Conservation (phyloP, 805 yeast genomes). For the Wickerhamiella kurtzmanii region DNA sequence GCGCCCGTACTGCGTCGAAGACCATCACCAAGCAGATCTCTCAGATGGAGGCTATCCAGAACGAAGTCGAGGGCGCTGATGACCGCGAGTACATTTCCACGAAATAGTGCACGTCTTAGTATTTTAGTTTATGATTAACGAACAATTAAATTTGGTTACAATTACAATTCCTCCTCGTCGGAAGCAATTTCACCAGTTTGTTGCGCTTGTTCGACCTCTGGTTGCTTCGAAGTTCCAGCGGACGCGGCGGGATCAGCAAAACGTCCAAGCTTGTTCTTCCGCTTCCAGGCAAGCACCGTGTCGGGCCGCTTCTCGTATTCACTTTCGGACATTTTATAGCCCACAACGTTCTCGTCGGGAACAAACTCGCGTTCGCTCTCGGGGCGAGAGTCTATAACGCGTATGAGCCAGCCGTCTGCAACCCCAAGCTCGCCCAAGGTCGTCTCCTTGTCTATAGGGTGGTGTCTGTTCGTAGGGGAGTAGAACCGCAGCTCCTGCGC, state of each 20-base stretch:
- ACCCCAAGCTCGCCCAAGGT: constrained; percentile 19
- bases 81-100: constrained; percentile 53
- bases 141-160: background rate
- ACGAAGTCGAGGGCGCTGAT: constrained; percentile 66
- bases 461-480: constrained; percentile 13
- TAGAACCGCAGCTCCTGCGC: constrained; percentile 30
- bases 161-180: background rate
- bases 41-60: constrained; percentile 67
- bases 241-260: constrained; percentile 33
- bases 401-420: constrained; percentile 33
- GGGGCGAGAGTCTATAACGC: constrained; percentile 33
- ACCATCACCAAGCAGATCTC: constrained; percentile 60
- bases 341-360: constrained; percentile 26
- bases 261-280: constrained; percentile 52
- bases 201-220: background rate
- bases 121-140: background rate
- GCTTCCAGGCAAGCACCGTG: constrained; percentile 69
- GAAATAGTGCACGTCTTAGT: constrained; percentile 8
- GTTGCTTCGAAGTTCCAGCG: background rate
- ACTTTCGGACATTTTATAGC: constrained; percentile 39
- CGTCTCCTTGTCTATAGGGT: background rate
- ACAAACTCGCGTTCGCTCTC: constrained; percentile 24
- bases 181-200: too few relatives aligned
- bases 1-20: constrained; percentile 39
- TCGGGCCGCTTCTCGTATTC: constrained; percentile 48